Percentiles rank a stretch among this genome's conserved stretches.
Conservation (phyloP, 1,284 basidiomycete species). For the Leucoagaricus sp. region DNA sequence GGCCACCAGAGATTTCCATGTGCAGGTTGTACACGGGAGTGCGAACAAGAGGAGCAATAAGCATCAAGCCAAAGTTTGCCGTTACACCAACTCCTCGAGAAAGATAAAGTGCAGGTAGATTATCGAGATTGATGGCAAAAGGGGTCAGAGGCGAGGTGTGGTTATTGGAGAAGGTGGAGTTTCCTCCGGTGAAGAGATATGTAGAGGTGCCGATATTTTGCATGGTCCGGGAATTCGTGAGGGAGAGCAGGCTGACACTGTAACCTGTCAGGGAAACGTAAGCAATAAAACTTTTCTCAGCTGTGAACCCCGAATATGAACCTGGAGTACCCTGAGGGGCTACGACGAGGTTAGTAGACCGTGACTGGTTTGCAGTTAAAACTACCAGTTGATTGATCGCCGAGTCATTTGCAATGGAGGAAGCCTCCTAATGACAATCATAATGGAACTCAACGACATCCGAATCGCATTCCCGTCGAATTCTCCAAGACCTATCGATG, state of each 20-base stretch:
- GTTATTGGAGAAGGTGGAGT: not conserved
- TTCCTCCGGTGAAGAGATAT: slow-evolving; percentile 10
- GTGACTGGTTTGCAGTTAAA: not conserved
- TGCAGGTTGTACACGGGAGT: slow-evolving; percentile 1
- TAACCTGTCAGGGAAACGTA: not conserved
- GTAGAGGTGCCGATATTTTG: not conserved
- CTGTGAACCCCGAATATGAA: not conserved
- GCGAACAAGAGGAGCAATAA: slow-evolving; percentile 3
- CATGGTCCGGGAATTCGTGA: not conserved
- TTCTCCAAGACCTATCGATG: not conserved
- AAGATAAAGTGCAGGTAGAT: not conserved
- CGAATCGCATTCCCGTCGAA: slow-evolving; percentile 7
- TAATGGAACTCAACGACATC: slow-evolving; percentile 10
- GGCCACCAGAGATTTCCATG: slow-evolving; percentile 1
- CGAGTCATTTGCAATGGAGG: not conserved
- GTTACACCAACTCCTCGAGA: not conserved
- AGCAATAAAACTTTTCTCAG: not conserved
- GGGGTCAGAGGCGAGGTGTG: not conserved
- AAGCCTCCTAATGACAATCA: slow-evolving; percentile 13
- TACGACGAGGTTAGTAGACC: not conserved
- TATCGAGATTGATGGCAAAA: slow-evolving; percentile 2
- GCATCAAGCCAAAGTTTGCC: not conserved
- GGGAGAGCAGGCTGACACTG: not conserved
- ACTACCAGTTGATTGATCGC: not conserved
- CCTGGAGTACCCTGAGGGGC: not conserved